phyloP scores from a whole-genome alignment of 169 alveolate genomes.

The Cyclospora cayetanensis region DNA sequence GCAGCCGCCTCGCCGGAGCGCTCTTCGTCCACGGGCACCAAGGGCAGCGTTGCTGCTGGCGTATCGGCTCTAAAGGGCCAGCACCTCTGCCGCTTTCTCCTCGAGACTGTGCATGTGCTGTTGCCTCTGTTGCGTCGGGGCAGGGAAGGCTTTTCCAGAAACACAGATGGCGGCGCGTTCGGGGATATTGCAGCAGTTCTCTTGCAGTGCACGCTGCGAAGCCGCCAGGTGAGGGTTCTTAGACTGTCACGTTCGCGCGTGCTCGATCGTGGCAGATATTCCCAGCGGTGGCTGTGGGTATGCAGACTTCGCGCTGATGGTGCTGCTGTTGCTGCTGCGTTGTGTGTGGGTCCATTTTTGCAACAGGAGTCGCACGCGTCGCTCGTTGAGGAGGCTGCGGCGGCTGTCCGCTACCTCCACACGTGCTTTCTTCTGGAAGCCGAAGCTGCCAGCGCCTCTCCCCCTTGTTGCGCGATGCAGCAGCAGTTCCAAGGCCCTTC shows the following conservation, averaged over 20 bases:
- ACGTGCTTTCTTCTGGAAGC: slow-evolving; percentile 56
- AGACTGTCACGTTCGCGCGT: neutral
- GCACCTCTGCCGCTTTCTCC: slow-evolving; percentile 65
- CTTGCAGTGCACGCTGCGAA: slow-evolving; percentile 63
- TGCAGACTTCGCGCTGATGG: too few relatives aligned
- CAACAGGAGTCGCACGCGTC: slow-evolving; percentile 28
- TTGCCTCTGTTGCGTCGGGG: slow-evolving; percentile 51
- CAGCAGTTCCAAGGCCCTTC: neutral
- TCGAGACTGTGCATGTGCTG: slow-evolving; percentile 56
- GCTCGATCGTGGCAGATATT: too few relatives aligned
- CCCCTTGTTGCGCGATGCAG: neutral
- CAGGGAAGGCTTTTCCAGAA: too few relatives aligned
- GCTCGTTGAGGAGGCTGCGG: slow-evolving; percentile 25
- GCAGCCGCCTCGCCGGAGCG: neutral
- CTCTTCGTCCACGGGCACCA: neutral
- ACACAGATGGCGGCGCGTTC: neutral
- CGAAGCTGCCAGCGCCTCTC: neutral
- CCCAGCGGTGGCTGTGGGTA: too few relatives aligned
- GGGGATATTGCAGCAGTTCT: slow-evolving; percentile 32
- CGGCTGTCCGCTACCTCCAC: slow-evolving; percentile 60
- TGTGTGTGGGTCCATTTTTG: neutral
- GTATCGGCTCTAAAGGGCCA: slow-evolving; percentile 49
- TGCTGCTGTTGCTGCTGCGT: neutral
- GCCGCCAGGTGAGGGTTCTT: slow-evolving; percentile 41
- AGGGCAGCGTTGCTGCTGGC: neutral